Evolutionary conservation across 352 stramenopile species (phyloP), one percentile per base, ranked within the genome.

Genomic region (Phytophthora nicotianae): DNA sequence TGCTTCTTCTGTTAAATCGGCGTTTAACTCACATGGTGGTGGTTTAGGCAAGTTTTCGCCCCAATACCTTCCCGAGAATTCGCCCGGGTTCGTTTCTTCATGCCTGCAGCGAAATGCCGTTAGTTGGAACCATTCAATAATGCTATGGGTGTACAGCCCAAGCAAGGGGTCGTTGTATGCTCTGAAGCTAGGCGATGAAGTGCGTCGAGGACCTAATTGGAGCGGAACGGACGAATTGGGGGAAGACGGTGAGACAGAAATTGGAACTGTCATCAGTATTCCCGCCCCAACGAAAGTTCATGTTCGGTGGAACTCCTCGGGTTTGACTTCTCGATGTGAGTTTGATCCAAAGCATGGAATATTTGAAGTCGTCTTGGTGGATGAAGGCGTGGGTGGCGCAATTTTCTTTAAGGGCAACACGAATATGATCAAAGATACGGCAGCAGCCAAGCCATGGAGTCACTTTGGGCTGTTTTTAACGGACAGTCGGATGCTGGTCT

Each of bases 391-490:
- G 4, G 79, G 81, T 24, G 86, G 86, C 11, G 68, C 77, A 35
- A 81, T 94, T 16, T 90, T 90, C 59, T 79, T 76, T 45, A 90
- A 91, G 43, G 85, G 85, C 9, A 89, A 86, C 46, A 83, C 77
- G 37, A 87, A 66, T 17, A 72, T 91, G 38, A 63, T 84, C 2
- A 77, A 75, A 50, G 79, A 88, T 24, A 82, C 65, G 21, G 33
- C 58, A 7, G 51, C 75, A 13, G 67, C 75, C 7, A 60, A 72
- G 11, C 83, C 85, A 7, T 94, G 85, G 85, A 92, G 83, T 46
- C 74, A 89, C 37, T 87, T 91, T 27, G 81, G 79, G 10, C 40
- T 94, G 10, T 94, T 75, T 56, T 45, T 94, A 23, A 89, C 63
- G 23, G 78, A 91, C 52, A 76, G 79, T 17, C 74, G 77, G 0